These are phyloP conservation scores for Pisolithus thermaeus DNA, from an alignment of 1,284 basidiomycete genomes.

Conservation along the genomic window DNA sequence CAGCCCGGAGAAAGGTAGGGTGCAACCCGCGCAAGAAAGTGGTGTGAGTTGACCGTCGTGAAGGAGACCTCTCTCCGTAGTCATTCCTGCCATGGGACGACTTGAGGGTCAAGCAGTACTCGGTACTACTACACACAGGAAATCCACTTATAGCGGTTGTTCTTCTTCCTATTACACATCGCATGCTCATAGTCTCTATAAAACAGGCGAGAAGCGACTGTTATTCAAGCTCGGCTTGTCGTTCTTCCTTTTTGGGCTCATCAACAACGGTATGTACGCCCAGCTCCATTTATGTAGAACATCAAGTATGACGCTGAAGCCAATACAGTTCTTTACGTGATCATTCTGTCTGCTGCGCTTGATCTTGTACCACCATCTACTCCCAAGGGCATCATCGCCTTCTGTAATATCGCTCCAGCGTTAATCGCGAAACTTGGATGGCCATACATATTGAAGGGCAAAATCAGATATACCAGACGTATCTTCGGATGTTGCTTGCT, in stretches of 20 bases:
- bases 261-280: constrained; percentile 45
- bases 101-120: constrained; percentile 1
- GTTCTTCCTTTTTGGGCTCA: constrained; percentile 54
- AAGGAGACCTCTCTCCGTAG: constrained; percentile 15
- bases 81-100: constrained; percentile 3
- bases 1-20: constrained; percentile 21
- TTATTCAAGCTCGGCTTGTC: constrained; percentile 37
- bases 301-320: neutral
- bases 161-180: constrained; percentile 4
- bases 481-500: constrained; percentile 71
- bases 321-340: constrained; percentile 79
- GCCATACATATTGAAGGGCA: constrained; percentile 85
- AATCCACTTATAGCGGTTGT: constrained; percentile 17
- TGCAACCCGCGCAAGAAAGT: constrained; percentile 3
- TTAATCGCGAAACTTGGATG: constrained; percentile 85
- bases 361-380: constrained; percentile 89
- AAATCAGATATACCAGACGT: constrained; percentile 72
- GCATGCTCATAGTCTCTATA: constrained; percentile 12
- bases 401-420: constrained; percentile 85
- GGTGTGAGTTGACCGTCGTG: constrained; percentile 23
- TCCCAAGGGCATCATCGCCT: constrained; percentile 89
- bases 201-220: constrained; percentile 14
- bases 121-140: neutral
- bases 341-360: constrained; percentile 92
- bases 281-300: neutral